phyloP scores from a whole-genome alignment of 1,139 yeast genomes.

The Nematodospora anomalae region DNA sequence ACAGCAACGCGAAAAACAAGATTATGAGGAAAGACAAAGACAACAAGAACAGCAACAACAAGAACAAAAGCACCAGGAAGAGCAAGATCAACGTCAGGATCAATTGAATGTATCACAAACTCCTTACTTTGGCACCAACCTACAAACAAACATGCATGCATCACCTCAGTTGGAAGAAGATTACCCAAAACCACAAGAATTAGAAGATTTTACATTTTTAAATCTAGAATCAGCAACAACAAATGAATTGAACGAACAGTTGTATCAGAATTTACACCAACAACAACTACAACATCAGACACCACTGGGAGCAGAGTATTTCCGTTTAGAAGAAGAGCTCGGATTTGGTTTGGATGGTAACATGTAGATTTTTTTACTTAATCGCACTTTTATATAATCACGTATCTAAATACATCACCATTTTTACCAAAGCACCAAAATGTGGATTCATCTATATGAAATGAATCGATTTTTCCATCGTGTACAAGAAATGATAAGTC shows the following conservation, averaged over 20 bases:
- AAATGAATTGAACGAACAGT: conserved; percentile 6
- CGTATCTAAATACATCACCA: conserved; percentile 50
- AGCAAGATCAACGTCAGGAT: conserved; percentile 6
- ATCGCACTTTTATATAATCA: conserved; percentile 10
- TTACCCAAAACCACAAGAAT: conserved; percentile 48
- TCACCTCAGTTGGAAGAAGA: conserved; percentile 9
- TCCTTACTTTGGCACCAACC: conserved; percentile 13
- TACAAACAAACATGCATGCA: conserved; percentile 9
- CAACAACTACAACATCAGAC: conserved; percentile 4
- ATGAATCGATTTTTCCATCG: conserved; percentile 48
- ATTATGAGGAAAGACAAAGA: conserved; percentile 20
- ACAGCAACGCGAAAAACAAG: conserved; percentile 33
- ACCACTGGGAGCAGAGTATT: conserved; percentile 28
- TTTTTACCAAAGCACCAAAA: conserved; percentile 55
- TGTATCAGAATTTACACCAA: conserved; percentile 9
- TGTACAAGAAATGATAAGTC: conserved; percentile 34
- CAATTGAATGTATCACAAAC: conserved; percentile 18
- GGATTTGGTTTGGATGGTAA: conserved; percentile 50
- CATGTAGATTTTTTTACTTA: conserved; percentile 9
- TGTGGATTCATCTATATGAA: conserved; percentile 35
- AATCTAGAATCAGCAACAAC: conserved; percentile 12
- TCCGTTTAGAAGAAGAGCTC: conserved; percentile 46
- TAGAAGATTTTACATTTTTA: conserved; percentile 40
- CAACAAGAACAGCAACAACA: conserved; percentile 18
- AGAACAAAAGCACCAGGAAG: too few species aligned